phyloP scores from a whole-genome alignment of 2,329 filamentous ascomycete species.

The Microcyclosporella mali region DNA sequence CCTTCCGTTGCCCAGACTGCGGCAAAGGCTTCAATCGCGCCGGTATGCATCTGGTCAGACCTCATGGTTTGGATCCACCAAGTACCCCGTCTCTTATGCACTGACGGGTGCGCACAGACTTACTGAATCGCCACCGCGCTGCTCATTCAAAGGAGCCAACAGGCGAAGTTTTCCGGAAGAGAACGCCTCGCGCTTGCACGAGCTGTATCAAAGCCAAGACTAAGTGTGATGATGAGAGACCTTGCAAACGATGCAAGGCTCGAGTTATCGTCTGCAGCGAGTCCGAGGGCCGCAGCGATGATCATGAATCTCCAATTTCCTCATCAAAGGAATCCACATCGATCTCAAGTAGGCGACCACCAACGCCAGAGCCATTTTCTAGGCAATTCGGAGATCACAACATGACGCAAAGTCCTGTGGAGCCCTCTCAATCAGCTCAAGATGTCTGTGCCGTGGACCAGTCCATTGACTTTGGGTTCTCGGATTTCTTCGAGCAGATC shows the following conservation, averaged over 20 bases:
- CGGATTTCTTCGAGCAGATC: constrained; percentile 27
- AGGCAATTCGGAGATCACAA: too few species aligned
- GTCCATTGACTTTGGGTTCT: constrained; percentile 13
- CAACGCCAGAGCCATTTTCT: too few species aligned
- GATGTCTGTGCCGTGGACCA: constrained; percentile 3
- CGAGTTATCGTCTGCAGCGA: constrained; percentile 20
- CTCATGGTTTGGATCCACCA: too few species aligned
- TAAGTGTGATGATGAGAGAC: constrained; percentile 23
- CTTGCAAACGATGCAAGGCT: constrained; percentile 23
- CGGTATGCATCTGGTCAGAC: too few species aligned
- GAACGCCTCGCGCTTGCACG: constrained; percentile 22
- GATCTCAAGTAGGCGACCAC: too few species aligned
- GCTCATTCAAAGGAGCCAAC: constrained; percentile 18
- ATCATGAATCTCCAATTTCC: not conserved
- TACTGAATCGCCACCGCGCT: constrained; percentile 24
- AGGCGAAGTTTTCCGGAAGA: constrained; percentile 18
- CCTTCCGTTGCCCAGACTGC: constrained; percentile 20
- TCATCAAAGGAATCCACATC: too few species aligned
- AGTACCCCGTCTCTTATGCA: too few species aligned
- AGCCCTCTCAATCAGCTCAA: not conserved
- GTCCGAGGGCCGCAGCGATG: constrained; percentile 15
- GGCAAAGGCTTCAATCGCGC: constrained; percentile 27
- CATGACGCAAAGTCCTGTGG: not conserved
- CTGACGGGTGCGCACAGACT: too few species aligned
- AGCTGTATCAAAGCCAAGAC: constrained; percentile 25